Base-by-base conservation (phyloP, 768 basidiomycete genomes). In the Podaxis mareebaensis region DNA sequence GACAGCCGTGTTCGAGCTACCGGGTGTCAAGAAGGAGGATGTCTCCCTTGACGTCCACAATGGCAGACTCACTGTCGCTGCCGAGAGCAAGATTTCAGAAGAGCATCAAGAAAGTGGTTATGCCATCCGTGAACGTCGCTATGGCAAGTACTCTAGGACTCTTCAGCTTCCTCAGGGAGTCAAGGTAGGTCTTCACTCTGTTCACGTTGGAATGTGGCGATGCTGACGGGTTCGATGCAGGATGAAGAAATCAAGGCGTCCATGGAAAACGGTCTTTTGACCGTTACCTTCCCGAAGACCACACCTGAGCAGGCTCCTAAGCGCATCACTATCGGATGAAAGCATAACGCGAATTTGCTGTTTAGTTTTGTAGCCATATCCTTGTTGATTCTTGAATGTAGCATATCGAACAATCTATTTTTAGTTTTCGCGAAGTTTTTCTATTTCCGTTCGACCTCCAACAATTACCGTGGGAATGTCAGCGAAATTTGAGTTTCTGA, bases 1-100 rank as follows among this genome's bases (percentile, higher is more conserved):
- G 42, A 83, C 82, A 0, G 85, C 85, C 46, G 71, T 77, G 6
- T 85, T 88, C 68, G 86, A 88, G 66, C 73, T 88, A 6, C 86
- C 87, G 0, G 86, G 86, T 20, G 30, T 87, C 42, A 73, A 74
- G 60, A 80, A 82, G 36, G 80, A 85, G 52, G 73, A 86, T 63
- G 74, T 87, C 53, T 71, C 73, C 54, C 80, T 88, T 66, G 85
- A 87, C 60, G 67, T 85, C 7, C 78, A 81, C 63, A 77, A 81
- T 64, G 79, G 81, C 63, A 73, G 77, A 2, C 79, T 88, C 55
- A 81, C 72, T 51, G 69, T 88, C 53, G 80, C 84, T 3, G 87
- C 84, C 10, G 81, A 88, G 73, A 74, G 68, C 24, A 76, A 72
- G 49, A 53, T 68, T 46, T 68, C 71, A 5, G 55, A 70, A 12